Evolutionary conservation across 371 early-diverging fungal species (phyloP), one percentile per base, ranked within the genome.

Genomic region (Mucor piriformis): DNA sequence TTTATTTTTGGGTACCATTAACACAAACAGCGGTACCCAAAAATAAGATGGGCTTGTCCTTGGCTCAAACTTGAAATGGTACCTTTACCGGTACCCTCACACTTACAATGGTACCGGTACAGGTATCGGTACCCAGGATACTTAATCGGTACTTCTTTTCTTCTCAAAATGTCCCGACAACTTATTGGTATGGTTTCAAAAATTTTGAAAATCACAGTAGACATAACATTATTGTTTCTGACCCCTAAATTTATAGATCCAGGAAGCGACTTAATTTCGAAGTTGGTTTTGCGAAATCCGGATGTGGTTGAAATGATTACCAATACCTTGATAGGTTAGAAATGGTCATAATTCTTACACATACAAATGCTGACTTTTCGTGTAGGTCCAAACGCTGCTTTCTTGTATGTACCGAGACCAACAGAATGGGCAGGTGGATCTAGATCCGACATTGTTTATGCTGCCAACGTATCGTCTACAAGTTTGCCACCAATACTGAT

Each of bases 381-480:
- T 60, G 40, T 54, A 54, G 61, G 54, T 53, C n/a, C 32, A 23
- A 23, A 48, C 8, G 55, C 54, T 54, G 10, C 24, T 34, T 61
- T 49, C 21, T 16, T 61, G n/a, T 54, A 54, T 54, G 23, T 23
- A 5, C 34, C 55, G 2, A 59, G 47, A 15, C 52, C 52, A 5
- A 59, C 60, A 25, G 43, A 59, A 47, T 59, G 60, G 52, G n/a
- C 60, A 44, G 21, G 18, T 46, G 37, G 52, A 6, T 25, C 60
- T n/a, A 52, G 52, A 25, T 59, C 55, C 24, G 61, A 61, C 33
- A 24, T 43, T 24, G 43, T 61, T 40, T 62, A 50, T 43, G 44
- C 46, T 56, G 42, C 37, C 56, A 11, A 20, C 6, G 27, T 50
- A 43, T 20, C 63, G 10, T 62, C 63, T 34, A 34, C 42, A 1